phyloP scores from a whole-genome alignment of 2,329 filamentous ascomycete species.

The Uncinocarpus reesii region DNA sequence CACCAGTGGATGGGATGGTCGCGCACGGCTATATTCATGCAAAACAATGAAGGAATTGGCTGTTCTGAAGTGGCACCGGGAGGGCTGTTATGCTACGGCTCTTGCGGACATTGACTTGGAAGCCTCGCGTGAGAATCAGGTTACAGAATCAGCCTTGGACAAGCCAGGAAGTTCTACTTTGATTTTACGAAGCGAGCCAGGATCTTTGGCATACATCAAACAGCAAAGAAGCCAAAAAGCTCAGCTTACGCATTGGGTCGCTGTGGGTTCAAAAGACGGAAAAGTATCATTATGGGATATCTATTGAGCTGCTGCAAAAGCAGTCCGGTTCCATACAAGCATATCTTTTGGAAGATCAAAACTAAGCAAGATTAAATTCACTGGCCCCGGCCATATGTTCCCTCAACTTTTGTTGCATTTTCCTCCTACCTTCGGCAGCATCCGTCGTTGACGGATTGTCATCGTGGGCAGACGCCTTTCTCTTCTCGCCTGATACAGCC shows the following conservation, averaged over 20 bases:
- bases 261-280: slow-evolving; percentile 83
- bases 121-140: background rate
- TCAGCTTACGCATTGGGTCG: slow-evolving; percentile 73
- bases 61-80: slow-evolving; percentile 87
- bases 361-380: slow-evolving; percentile 51
- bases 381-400: slow-evolving; percentile 43
- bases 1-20: slow-evolving; percentile 86
- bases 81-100: slow-evolving; percentile 70
- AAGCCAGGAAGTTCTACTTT: slow-evolving; percentile 10
- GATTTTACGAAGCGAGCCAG: slow-evolving; percentile 6
- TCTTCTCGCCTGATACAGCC: slow-evolving; percentile 26
- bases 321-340: background rate
- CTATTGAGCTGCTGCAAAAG: slow-evolving; percentile 45
- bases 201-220: slow-evolving; percentile 44
- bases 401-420: slow-evolving; percentile 46
- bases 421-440: slow-evolving; percentile 40
- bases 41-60: slow-evolving; percentile 79
- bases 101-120: slow-evolving; percentile 46
- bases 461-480: slow-evolving; percentile 23
- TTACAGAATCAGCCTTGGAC: slow-evolving; percentile 2
- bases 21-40: slow-evolving; percentile 67
- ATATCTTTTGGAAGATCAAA: background rate
- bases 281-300: slow-evolving; percentile 95
- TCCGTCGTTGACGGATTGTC: slow-evolving; percentile 27
- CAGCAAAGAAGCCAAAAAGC: slow-evolving; percentile 55